Conservation (phyloP, 2,329 filamentous ascomycete genomes). For the Neofusicoccum laricinum region DNA sequence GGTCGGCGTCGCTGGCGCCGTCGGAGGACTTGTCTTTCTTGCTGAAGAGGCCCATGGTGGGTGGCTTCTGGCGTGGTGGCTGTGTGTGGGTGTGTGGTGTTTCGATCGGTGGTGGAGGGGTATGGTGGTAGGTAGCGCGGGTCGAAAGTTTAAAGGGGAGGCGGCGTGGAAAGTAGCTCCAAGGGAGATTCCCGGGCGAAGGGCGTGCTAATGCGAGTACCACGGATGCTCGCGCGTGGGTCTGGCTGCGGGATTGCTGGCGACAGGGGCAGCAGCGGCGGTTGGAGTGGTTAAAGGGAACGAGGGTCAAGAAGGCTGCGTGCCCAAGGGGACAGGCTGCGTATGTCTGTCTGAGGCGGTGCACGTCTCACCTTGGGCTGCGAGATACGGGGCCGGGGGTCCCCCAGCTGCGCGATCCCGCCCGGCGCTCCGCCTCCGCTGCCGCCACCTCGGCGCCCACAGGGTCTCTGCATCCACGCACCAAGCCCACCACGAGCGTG, state of each 20-base stretch:
- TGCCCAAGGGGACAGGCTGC: neutral
- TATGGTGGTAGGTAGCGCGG: neutral
- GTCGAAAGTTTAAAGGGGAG: neutral
- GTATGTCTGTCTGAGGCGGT: conserved; percentile 11
- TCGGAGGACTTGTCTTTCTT: conserved; percentile 52
- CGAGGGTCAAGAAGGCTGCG: neutral
- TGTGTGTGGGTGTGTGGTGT: neutral
- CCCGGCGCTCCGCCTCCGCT: conserved; percentile 5
- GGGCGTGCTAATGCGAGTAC: neutral
- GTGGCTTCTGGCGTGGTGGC: neutral
- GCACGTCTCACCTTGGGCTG: conserved; percentile 11
- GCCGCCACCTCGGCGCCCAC: no score
- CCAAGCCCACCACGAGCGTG: neutral
- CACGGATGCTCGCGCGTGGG: neutral
- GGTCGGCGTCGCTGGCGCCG: conserved; percentile 51
- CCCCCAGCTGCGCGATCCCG: neutral
- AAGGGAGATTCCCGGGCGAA: neutral
- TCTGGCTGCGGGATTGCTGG: neutral
- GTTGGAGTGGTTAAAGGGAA: neutral
- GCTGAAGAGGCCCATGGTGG: conserved; percentile 33
- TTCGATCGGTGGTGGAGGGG: neutral
- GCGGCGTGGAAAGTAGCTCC: neutral
- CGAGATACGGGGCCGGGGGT: neutral
- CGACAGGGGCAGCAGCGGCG: neutral
- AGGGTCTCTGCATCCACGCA: no score